Base-by-base conservation (phyloP, 2,329 filamentous ascomycete species). In the Chrysoporthe cubensis region DNA sequence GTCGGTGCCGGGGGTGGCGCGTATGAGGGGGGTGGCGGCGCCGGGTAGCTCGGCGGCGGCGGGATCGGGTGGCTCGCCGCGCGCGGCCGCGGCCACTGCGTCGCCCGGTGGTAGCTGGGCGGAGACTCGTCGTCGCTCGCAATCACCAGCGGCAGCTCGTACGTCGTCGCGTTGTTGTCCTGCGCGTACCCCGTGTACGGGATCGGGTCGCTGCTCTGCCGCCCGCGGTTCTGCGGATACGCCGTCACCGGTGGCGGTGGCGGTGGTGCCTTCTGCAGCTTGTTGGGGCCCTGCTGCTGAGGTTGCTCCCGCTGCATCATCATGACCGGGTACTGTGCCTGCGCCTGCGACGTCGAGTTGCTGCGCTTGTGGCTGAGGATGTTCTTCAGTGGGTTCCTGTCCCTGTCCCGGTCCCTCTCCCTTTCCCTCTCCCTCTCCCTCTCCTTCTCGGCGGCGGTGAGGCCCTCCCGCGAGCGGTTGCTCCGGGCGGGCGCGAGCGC, bases 121-220 rank as follows among this genome's bases (percentile, higher is more conserved):
- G 60, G 62, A 5, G 68, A 66, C 58, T 75, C 74, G 62, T 75
- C 74, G 62, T 75, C 73, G 26, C 72, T 74, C 61, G 73, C 71
- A 46, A 74, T 71, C 64, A 73, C 74, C 61, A 71, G 66, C 56
- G 73, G 74, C 67, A 74, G 64, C 40, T 69, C 68, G 62, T 70
- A 69, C 3, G 64, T 57, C 14, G 62, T 68, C 14, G 66, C 60
- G 32, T 59, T 56, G 21, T 63, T 65, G 43, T 26, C 26, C 60
- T 62, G 56, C 59, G 26, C 50, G 32, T 26, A 26, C 26, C 43
- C 61, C 34, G 62, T 54, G 54, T 70, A 70, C 4, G 68, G 66
- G 9, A 61, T 61, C 6, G 68, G 68, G 60, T 70, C 68, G 34
- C 66, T 68, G 3, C 66, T 68, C 63, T 70, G 68, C 32, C 68